Percentiles rank a stretch among this genome's conserved stretches.
Conservation (phyloP, 1,284 basidiomycete species). For the Chalciporus sp. region DNA sequence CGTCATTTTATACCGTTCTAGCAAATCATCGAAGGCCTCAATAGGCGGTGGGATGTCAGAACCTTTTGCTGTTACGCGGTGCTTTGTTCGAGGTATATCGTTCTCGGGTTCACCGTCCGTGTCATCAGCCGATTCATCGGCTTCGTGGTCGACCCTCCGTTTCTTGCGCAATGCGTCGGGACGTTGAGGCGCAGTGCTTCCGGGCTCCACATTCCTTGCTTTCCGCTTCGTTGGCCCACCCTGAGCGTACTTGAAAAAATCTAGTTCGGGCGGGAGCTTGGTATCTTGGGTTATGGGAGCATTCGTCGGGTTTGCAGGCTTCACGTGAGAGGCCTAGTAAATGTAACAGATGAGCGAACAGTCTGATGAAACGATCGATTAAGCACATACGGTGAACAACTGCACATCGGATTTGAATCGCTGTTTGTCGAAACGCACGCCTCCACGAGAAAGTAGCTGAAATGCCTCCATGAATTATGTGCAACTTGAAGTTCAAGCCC, state of each 20-base stretch:
- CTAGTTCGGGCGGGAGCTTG: slow-evolving; percentile 75
- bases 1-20: slow-evolving; percentile 56
- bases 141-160: slow-evolving; percentile 35
- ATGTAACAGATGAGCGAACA: slow-evolving; percentile 17
- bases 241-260: slow-evolving; percentile 87
- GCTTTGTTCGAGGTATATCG: slow-evolving; percentile 41
- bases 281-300: slow-evolving; percentile 32
- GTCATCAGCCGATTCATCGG: slow-evolving; percentile 31
- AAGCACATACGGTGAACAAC: slow-evolving; percentile 62
- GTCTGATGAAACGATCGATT: neutral
- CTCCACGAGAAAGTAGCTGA: slow-evolving; percentile 76
- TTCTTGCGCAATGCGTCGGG: slow-evolving; percentile 38
- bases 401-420: slow-evolving; percentile 73
- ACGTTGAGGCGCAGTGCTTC: slow-evolving; percentile 14
- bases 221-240: slow-evolving; percentile 55
- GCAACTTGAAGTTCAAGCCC: neutral
- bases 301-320: slow-evolving; percentile 19
- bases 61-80: slow-evolving; percentile 74
- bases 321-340: slow-evolving; percentile 30
- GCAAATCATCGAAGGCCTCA: slow-evolving; percentile 61
- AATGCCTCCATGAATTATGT: slow-evolving; percentile 70
- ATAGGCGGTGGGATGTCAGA: slow-evolving; percentile 58
- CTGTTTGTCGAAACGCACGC: slow-evolving; percentile 77
- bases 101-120: slow-evolving; percentile 34
- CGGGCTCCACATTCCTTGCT: slow-evolving; percentile 17